phyloP scores from a whole-genome alignment of 2,329 filamentous ascomycete genomes.

The Calonectria ilicicola region DNA sequence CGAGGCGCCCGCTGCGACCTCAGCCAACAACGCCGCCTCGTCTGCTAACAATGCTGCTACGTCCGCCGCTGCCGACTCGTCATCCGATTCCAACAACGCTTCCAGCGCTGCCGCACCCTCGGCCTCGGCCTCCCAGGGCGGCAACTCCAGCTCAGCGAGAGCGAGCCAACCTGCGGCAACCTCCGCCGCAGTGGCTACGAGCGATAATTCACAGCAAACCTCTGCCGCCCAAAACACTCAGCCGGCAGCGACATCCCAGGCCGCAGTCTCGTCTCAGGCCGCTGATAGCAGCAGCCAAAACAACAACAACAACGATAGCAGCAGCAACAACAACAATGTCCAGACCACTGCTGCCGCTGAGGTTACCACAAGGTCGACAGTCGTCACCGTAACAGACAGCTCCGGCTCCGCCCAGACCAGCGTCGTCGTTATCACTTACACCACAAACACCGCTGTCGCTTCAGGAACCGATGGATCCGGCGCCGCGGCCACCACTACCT shows the following conservation, averaged over 20 bases:
- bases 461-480: constrained; percentile 27
- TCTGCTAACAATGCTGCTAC: background rate
- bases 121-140: constrained; percentile 13
- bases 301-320: constrained; percentile 12
- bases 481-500: constrained; percentile 33
- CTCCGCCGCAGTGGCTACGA: background rate
- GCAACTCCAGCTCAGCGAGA: background rate
- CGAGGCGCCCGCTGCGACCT: constrained; percentile 1
- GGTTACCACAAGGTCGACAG: constrained; percentile 21
- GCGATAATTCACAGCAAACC: background rate
- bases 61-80: constrained; percentile 19
- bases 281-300: constrained; percentile 22
- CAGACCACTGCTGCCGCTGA: constrained; percentile 26
- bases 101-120: background rate
- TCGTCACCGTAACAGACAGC: constrained; percentile 42
- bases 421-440: constrained; percentile 43
- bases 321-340: constrained; percentile 19
- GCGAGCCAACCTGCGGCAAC: background rate
- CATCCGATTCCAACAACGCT: constrained; percentile 20
- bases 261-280: background rate
- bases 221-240: background rate
- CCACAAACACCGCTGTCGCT: constrained; percentile 34
- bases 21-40: background rate
- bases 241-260: background rate
- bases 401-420: constrained; percentile 36